A percentile compares a stretch with the other conserved stretches of the same genome.
These are phyloP conservation scores for Boletus subparvulus DNA, from an alignment of 768 basidiomycete genomes.

Conservation along the genomic window DNA sequence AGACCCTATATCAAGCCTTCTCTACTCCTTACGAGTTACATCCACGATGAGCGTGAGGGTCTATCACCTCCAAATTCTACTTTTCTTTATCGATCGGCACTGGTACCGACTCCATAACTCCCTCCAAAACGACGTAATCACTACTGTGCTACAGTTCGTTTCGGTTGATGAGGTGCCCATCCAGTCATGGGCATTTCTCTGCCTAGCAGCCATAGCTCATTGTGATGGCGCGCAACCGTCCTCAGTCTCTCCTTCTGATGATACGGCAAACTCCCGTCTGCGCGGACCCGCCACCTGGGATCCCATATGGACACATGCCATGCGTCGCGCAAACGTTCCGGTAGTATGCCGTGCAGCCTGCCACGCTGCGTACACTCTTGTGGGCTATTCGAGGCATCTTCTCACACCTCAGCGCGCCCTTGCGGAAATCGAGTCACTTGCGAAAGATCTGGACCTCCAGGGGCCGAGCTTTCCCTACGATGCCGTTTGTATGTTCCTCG, in stretches of 20 bases:
- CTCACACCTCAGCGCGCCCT: slow-evolving; percentile 60
- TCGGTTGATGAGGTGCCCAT: slow-evolving; percentile 59
- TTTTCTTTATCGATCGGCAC: slow-evolving; percentile 83
- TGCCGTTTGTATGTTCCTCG: slow-evolving; percentile 83
- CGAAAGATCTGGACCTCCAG: slow-evolving; percentile 85
- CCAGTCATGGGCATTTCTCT: slow-evolving; percentile 86
- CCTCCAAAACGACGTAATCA: slow-evolving; percentile 56
- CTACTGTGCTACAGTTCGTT: slow-evolving; percentile 58
- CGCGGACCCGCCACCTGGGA: slow-evolving; percentile 59
- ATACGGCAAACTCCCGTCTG: background rate
- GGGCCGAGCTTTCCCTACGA: slow-evolving; percentile 87
- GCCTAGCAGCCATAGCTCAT: slow-evolving; percentile 69
- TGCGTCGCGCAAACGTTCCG: slow-evolving; percentile 69
- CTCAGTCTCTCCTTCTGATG: background rate
- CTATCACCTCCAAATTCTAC: slow-evolving; percentile 69
- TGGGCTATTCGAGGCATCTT: slow-evolving; percentile 41
- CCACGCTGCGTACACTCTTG: slow-evolving; percentile 60
- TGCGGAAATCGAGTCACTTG: slow-evolving; percentile 73
- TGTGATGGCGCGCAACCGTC: slow-evolving; percentile 36
- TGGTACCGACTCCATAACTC: slow-evolving; percentile 62
- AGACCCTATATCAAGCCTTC: slow-evolving; percentile 57
- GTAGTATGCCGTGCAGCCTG: slow-evolving; percentile 77
- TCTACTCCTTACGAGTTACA: slow-evolving; percentile 45
- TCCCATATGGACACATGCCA: slow-evolving; percentile 77
- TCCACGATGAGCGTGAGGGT: slow-evolving; percentile 37